Base-by-base conservation (phyloP, 805 yeast species). In the Saccharomycopsis microspora region DNA sequence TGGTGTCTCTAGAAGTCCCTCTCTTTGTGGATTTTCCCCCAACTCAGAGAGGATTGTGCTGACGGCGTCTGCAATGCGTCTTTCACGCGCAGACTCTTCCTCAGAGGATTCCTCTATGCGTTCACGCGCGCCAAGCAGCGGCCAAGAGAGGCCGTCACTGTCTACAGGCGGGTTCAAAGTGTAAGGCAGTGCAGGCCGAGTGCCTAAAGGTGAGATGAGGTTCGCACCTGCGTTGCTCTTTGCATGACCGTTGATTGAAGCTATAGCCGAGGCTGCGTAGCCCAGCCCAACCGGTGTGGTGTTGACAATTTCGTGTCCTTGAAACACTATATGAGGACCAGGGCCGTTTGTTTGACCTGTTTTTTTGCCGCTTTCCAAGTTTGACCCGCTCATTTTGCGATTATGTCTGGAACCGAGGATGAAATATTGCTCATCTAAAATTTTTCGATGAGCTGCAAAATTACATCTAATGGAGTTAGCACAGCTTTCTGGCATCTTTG, bases 121-220 rank as follows among this genome's bases (percentile, higher is more conserved):
- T 32, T 62, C 64, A 48, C 95, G 69, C 5, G 98, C 90, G 5
- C 97, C 97, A 3, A 71, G 57, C 11, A 89, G 79, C 11, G 97
- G 97, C 96, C 96, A 90, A 41, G 96, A 86, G 42, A 90, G 73
- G 0, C 96, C 96, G 64, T 86, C 96, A 41, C 74, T 78, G 59
- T 87, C 96, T 34, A 88, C 82, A 19, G 96, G 93, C 0, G 96
- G 89, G 54, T 78, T 80, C 46, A 83, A 63, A 2, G 94, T 84
- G 61, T 80, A 83, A 27, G 95, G 95, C 4, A 88, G 78, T 0
- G 89, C 88, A 1, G 87, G 85, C 58, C 88, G 71, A 3, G 87
- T 80, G 55, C 75, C 81, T 49, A 82, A 67, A 10, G 89, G 89
- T 0, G 88, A 40, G 31, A 38, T 47, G 28, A 48, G 44, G 11